A percentile compares a stretch with the other conserved stretches of the same genome.
Evolutionary conservation across 192 early-diverging fungal species (phyloP).

Genomic region (Oehlia diaphana): DNA sequence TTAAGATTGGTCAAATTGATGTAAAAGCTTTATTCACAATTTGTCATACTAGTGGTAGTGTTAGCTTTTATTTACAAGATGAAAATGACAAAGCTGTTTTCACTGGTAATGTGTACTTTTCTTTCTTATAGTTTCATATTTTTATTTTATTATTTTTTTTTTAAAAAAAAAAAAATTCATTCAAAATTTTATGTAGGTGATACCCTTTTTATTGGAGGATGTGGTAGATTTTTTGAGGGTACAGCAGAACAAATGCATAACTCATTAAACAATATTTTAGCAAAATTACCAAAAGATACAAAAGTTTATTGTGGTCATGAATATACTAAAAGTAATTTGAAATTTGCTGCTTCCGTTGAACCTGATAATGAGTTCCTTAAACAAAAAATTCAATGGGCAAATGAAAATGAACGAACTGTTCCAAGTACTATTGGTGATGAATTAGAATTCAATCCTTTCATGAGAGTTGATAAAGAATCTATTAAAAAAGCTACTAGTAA

Average conservation of each 20-base stretch:
- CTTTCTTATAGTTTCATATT: conserved; percentile 27
- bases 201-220: conserved; percentile 54
- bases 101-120: conserved; percentile 88
- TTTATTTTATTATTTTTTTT: background rate
- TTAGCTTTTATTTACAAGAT: conserved; percentile 80
- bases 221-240: conserved; percentile 95
- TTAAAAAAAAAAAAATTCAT: too few species aligned
- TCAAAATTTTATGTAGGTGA: conserved; percentile 22
- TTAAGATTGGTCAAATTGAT: conserved; percentile 71
- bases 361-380: conserved; percentile 68
- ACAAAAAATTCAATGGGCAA: conserved; percentile 65
- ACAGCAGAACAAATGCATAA: conserved; percentile 81
- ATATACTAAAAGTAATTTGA: conserved; percentile 75
- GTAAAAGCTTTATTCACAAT: conserved; percentile 75
- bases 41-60: conserved; percentile 88
- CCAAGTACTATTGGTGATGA: conserved; percentile 93
- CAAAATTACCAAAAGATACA: conserved; percentile 72
- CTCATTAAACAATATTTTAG: conserved; percentile 69
- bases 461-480: conserved; percentile 70
- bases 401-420: conserved; percentile 55
- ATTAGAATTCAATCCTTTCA: conserved; percentile 82
- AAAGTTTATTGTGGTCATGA: conserved; percentile 93
- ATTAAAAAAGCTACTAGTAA: conserved; percentile 58
- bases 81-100: conserved; percentile 74
- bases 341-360: conserved; percentile 81